A percentile compares a stretch with the other conserved stretches of the same genome.
These are phyloP conservation scores for Curvularia eragrostidis DNA, from an alignment of 2,329 filamentous ascomycete genomes.

Conservation along the genomic window DNA sequence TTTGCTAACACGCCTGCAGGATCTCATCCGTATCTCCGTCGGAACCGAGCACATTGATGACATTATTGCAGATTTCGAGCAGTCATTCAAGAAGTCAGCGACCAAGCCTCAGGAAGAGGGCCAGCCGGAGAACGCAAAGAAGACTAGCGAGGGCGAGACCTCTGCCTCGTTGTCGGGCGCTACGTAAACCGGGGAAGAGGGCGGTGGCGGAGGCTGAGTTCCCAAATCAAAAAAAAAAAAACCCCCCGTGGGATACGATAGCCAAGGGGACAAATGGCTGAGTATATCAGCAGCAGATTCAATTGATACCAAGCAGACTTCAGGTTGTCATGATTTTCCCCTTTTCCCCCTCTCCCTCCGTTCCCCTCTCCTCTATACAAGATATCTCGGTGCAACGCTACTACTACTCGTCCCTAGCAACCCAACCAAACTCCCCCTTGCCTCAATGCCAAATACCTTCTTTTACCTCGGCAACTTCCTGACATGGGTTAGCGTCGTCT, in stretches of 20 bases:
- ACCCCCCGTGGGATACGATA: too few relatives aligned
- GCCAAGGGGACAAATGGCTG: too few relatives aligned
- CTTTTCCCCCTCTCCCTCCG: too few relatives aligned
- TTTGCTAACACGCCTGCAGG: constrained; percentile 55
- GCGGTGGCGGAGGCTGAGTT: neutral
- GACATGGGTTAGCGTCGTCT: constrained; percentile 1
- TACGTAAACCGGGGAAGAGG: constrained; percentile 22
- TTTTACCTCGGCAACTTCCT: constrained; percentile 10
- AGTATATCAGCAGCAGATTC: neutral
- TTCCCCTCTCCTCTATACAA: too few relatives aligned
- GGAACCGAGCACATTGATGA: constrained; percentile 97
- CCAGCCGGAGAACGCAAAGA: constrained; percentile 41
- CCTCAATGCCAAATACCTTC: neutral
- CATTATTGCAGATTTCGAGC: constrained; percentile 93
- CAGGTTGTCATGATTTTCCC: too few relatives aligned
- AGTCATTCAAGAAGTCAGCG: constrained; percentile 73
- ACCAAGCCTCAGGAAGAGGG: constrained; percentile 53
- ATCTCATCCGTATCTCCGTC: constrained; percentile 92
- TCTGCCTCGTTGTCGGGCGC: constrained; percentile 42
- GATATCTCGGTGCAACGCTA: neutral
- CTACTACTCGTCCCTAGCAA: neutral
- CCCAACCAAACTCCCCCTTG: neutral
- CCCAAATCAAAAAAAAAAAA: neutral
- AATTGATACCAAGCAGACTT: neutral
- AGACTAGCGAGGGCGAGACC: constrained; percentile 37